Evolutionary conservation across 2,329 filamentous ascomycete genomes (phyloP), one percentile per base, ranked within the genome.

Genomic region (Talaromyces sp.): DNA sequence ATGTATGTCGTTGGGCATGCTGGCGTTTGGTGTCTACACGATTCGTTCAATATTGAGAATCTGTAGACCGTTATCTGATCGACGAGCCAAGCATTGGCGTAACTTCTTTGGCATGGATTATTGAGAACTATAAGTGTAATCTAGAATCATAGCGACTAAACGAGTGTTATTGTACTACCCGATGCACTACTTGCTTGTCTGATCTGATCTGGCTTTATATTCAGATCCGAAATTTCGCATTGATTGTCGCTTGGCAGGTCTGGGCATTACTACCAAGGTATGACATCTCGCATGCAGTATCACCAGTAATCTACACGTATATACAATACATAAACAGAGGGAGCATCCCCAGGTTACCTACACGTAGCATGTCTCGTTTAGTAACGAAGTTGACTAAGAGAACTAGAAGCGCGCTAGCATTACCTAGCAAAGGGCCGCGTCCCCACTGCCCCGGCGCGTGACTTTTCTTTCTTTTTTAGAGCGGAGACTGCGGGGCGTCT

Each of bases 21-120:
- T 52, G 24, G 48, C 48, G 48, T 52, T 52, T 50, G 33, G 48
- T 33, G 48, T 33, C 27, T 19, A 27, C 48, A 52, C 22, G 14
- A 52, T 31, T 31, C 48, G 33, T 33, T 52, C 24, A n/a, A 33
- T 33, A 22, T 33, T 50, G 47, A 27, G 16, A 22, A 24, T 45
- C 24, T 3, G 47, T 63, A 33, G 8, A 63, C 33, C 48, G 57
- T 63, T 57, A 37, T 57, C 37, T 63, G 57, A 61, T 65, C 63
- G 63, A 45, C 48, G 50, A 33, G 47, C 57, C 57, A 39, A 56
- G 63, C 48, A 60, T 65, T 57, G 50, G 63, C 57, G 39, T 60
- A 54, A 14, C 50, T 54, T 60, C 43, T 39, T 41, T 61, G 59
- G 59, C 59, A 61, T 62, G 60, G 47, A 54, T 35, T 54, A 54